A percentile compares a stretch with the other conserved stretches of the same genome.
phyloP scores from a whole-genome alignment of 2,329 filamentous ascomycete species.

The Escovopsis sp. region DNA sequence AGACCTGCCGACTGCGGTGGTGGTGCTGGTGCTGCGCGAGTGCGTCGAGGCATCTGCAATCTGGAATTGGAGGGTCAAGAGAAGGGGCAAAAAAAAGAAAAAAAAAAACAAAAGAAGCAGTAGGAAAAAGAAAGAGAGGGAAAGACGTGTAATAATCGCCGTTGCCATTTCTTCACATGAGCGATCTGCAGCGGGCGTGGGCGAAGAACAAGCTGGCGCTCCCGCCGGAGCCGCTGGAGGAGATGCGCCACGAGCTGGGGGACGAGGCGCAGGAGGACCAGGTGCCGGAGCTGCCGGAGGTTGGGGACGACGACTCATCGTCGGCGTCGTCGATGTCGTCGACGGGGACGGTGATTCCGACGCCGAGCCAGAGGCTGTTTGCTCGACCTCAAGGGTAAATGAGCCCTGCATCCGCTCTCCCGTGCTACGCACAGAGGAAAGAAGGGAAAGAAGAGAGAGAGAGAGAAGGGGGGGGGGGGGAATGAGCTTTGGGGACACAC shows the following conservation, averaged over 20 bases:
- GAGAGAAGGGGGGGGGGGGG: no score
- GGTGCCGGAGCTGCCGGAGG: constrained; percentile 29
- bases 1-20: no score
- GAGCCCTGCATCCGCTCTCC: no score
- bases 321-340: constrained; percentile 77
- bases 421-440: not conserved
- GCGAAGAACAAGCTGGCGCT: constrained; percentile 59
- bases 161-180: no score
- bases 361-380: constrained; percentile 57
- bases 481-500: no score
- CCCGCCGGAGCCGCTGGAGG: constrained; percentile 33
- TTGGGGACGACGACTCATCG: constrained; percentile 49
- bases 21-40: no score
- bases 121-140: not conserved
- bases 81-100: no score
- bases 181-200: constrained; percentile 65
- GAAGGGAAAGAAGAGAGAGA: not conserved
- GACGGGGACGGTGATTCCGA: constrained; percentile 79
- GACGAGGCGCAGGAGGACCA: constrained; percentile 37
- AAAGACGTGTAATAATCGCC: not conserved
- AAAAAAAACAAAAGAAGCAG: not conserved
- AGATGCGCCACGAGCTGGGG: no score
- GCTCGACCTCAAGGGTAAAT: constrained; percentile 52
- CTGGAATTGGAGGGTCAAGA: no score
- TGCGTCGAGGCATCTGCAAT: no score